Evolutionary conservation across 306 rosid genomes (phyloP).

Genomic region (Acacia crassicarpa): DNA sequence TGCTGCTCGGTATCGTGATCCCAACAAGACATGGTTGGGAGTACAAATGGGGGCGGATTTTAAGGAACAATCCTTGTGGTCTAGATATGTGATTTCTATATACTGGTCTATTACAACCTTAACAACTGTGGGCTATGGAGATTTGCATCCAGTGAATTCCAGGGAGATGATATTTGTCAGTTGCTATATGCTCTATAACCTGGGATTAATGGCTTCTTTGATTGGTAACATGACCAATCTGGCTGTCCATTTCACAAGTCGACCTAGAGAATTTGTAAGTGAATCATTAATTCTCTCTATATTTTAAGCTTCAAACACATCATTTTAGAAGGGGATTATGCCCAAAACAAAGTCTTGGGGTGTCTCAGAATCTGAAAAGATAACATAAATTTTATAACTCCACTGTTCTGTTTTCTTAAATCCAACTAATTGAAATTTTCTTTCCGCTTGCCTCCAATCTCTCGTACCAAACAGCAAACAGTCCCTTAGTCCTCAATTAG

Average conservation of each 20-base stretch:
- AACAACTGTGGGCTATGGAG: conserved; percentile 74
- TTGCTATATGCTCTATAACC: conserved; percentile 53
- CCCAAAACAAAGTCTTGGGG: background rate
- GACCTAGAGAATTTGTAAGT: conserved; percentile 76
- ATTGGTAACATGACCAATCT: conserved; percentile 91
- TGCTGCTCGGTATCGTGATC: conserved; percentile 33
- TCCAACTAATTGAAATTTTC: too few species aligned
- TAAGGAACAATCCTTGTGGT: conserved; percentile 19
- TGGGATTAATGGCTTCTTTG: conserved; percentile 65
- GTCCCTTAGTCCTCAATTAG: background rate
- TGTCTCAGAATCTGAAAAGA: background rate
- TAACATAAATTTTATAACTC: background rate
- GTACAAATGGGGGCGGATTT: background rate
- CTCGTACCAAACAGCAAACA: background rate
- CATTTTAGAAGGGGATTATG: background rate
- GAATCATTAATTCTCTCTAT: background rate
- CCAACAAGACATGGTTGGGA: conserved; percentile 54
- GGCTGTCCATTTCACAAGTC: conserved; percentile 74
- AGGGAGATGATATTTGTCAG: conserved; percentile 57
- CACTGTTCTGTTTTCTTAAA: too few species aligned
- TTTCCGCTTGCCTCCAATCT: too few species aligned
- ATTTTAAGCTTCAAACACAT: background rate
- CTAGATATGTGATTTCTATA: conserved; percentile 50
- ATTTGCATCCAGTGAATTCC: conserved; percentile 70
- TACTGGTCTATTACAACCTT: conserved; percentile 79